Evolutionary conservation across 441 rosid genomes (phyloP).

Genomic region (Flueggea neowawraea): DNA sequence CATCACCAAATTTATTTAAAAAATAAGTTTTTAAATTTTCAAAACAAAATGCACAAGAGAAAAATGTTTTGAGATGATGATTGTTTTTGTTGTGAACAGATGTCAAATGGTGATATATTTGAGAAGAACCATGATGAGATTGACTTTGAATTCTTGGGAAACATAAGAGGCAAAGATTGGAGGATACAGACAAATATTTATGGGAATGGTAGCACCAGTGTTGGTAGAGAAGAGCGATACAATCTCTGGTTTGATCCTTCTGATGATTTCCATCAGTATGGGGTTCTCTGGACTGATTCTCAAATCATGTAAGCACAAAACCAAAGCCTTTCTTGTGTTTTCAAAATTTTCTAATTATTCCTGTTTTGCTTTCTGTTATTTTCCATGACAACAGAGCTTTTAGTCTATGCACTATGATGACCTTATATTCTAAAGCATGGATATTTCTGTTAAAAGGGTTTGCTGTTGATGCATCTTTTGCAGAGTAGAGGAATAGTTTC

Average conservation of each 20-base stretch:
- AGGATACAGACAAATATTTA: constrained; percentile 96
- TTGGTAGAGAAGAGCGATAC: constrained; percentile 97
- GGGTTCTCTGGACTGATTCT: constrained; percentile 90
- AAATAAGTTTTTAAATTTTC: too few species aligned
- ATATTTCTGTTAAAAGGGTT: neutral
- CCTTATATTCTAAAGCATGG: constrained; percentile 5
- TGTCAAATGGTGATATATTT: constrained; percentile 94
- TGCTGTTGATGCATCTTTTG: too few species aligned
- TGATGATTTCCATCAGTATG: constrained; percentile 86
- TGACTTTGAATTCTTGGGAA: constrained; percentile 97
- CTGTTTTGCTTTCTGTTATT: neutral
- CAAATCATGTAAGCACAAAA: constrained; percentile 67
- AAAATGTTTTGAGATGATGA: neutral
- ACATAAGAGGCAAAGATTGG: constrained; percentile 98
- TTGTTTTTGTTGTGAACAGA: constrained; percentile 34
- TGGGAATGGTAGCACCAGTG: constrained; percentile 90
- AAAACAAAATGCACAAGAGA: too few species aligned
- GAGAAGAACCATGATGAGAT: constrained; percentile 97
- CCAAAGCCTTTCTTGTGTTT: neutral
- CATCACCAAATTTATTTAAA: too few species aligned
- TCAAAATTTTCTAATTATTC: neutral
- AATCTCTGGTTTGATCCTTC: constrained; percentile 97
- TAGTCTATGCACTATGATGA: constrained; percentile 11
- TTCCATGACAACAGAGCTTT: constrained; percentile 1
- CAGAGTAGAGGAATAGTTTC: too few species aligned